These are phyloP conservation scores for Ilex aquifolium DNA, from an alignment of 257 asterid genomes.

Conservation along the genomic window DNA sequence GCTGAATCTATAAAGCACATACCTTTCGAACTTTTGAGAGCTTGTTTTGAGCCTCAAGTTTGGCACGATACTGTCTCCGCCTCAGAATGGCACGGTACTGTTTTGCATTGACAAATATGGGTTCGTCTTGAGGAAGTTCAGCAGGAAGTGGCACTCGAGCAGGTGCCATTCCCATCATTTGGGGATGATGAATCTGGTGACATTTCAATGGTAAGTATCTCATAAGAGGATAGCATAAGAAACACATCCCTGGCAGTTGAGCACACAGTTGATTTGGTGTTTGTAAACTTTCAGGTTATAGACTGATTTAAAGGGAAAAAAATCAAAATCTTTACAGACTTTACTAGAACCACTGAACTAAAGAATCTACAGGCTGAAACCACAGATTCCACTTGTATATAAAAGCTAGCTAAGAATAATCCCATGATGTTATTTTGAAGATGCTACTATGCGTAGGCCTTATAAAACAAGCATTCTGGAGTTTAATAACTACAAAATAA, in stretches of 20 bases:
- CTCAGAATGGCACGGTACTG: constrained; percentile 31
- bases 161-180: constrained; percentile 15
- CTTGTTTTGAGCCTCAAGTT: constrained; percentile 23
- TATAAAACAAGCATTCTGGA: constrained; percentile 4
- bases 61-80: constrained; percentile 30
- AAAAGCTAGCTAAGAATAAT: background rate
- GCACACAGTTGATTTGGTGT: background rate
- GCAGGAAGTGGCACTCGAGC: constrained; percentile 23
- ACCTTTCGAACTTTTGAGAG: constrained; percentile 21
- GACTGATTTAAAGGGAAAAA: background rate
- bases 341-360: background rate
- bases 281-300: constrained; percentile 6
- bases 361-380: constrained; percentile 1
- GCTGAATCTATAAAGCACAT: background rate
- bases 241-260: background rate
- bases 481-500: background rate
- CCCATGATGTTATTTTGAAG: background rate
- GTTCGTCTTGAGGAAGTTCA: constrained; percentile 21
- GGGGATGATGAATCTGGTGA: constrained; percentile 26
- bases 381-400: background rate
- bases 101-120: constrained; percentile 31
- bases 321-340: background rate
- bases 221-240: background rate
- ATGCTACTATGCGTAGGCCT: background rate
- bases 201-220: constrained; percentile 2